phyloP scores from a whole-genome alignment of 225 moss, liverwort and hornwort genomes.

The Climacium dendroides region DNA sequence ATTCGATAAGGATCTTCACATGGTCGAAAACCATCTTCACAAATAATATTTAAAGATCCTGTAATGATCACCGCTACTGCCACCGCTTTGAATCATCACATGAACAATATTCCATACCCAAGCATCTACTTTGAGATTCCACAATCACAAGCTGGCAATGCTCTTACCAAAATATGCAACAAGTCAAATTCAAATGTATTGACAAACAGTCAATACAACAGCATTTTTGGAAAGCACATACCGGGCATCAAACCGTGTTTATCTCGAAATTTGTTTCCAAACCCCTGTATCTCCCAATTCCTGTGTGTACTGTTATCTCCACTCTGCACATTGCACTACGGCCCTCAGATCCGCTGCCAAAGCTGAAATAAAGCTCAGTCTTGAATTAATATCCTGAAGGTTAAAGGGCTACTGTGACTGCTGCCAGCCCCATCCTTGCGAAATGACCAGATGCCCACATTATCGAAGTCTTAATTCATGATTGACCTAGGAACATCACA shows the following conservation, averaged over 20 bases:
- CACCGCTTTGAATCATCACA: not conserved
- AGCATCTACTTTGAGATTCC: not conserved
- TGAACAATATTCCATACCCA: not conserved
- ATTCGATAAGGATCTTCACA: not conserved
- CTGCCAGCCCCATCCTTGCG: not conserved
- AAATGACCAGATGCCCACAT: not conserved
- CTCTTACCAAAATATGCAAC: not conserved
- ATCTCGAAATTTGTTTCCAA: conserved; percentile 48
- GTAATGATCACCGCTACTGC: not conserved
- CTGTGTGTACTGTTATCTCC: not conserved
- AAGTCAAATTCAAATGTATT: not conserved
- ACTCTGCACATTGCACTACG: conserved; percentile 33
- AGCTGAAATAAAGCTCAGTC: not conserved
- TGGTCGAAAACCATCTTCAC: not conserved
- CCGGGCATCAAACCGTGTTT: conserved; percentile 44
- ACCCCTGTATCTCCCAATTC: conserved; percentile 37
- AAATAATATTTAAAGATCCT: not conserved
- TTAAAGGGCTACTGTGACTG: not conserved
- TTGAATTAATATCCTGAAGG: not conserved
- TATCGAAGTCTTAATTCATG: not conserved
- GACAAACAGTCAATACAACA: not conserved
- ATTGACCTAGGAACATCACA: not conserved
- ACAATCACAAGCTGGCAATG: not conserved
- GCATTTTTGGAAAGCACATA: not conserved
- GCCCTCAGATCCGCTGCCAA: not conserved